Conservation (phyloP, 1,284 basidiomycete genomes). For the Irpex lacteus region DNA sequence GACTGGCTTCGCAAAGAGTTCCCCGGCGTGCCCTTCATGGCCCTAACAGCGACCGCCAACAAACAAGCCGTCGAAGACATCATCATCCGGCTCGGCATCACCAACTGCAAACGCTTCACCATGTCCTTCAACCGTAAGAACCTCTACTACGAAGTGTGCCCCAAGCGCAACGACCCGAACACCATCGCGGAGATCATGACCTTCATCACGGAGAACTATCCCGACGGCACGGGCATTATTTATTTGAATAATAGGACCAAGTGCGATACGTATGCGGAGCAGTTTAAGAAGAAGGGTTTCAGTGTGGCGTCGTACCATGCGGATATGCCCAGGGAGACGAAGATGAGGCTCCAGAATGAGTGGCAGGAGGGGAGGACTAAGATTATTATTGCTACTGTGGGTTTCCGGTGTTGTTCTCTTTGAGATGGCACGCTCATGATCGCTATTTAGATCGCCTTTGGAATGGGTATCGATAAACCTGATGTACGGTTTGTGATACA, state of each 20-base stretch:
- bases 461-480: conserved; percentile 97
- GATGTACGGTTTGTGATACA: conserved; percentile 83
- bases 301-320: conserved; percentile 88
- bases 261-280: conserved; percentile 79
- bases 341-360: conserved; percentile 59
- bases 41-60: conserved; percentile 93
- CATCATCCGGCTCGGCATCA: conserved; percentile 66
- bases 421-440: too few species aligned
- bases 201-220: conserved; percentile 66
- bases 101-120: conserved; percentile 56
- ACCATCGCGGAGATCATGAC: conserved; percentile 61
- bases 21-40: conserved; percentile 88
- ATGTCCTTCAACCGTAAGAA: conserved; percentile 95
- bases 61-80: conserved; percentile 79
- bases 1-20: conserved; percentile 70
- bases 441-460: conserved; percentile 85
- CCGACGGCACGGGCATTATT: conserved; percentile 77
- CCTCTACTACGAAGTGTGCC: conserved; percentile 77
- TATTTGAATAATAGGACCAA: conserved; percentile 75
- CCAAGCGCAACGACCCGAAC: conserved; percentile 48
- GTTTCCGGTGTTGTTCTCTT: conserved; percentile 16
- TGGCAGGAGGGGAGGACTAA: conserved; percentile 78
- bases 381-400: conserved; percentile 89
- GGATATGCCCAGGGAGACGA: conserved; percentile 65
- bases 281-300: conserved; percentile 58